A percentile compares a stretch with the other conserved stretches of the same genome.
phyloP scores from a whole-genome alignment of 169 alveolate genomes.

The Fabrea salina region DNA sequence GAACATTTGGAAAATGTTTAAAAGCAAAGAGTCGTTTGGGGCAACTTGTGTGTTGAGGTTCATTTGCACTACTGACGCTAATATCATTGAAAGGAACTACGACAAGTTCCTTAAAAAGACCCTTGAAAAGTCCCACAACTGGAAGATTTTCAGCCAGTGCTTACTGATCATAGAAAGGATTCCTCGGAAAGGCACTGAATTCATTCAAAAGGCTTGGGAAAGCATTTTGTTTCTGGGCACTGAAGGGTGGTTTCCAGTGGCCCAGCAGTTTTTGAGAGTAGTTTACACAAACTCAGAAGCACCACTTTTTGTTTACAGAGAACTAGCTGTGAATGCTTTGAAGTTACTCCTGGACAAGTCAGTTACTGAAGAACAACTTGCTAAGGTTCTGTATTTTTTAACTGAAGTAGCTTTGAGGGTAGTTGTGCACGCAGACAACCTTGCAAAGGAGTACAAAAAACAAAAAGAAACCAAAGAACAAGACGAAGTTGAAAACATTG shows the following conservation, averaged over 20 bases:
- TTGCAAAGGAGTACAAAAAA: conserved; percentile 52
- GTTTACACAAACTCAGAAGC: not conserved
- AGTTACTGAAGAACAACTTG: conserved; percentile 44
- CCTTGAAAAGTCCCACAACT: not conserved
- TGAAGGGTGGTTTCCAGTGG: not conserved
- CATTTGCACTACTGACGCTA: not conserved
- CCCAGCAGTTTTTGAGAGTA: not conserved
- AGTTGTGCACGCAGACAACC: conserved; percentile 59
- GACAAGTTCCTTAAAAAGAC: not conserved
- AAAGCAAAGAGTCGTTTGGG: not conserved
- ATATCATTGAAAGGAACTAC: not conserved
- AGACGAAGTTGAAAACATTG: conserved; percentile 47
- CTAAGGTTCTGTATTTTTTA: conserved; percentile 57
- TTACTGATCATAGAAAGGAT: not conserved
- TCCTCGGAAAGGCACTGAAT: not conserved
- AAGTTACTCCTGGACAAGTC: not conserved
- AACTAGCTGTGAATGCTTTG: not conserved
- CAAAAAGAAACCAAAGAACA: not conserved
- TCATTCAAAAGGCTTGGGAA: not conserved
- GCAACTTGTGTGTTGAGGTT: not conserved
- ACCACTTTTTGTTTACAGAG: not conserved
- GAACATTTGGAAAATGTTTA: not conserved
- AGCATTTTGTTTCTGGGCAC: not conserved
- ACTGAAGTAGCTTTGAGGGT: conserved; percentile 70
- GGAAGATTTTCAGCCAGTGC: not conserved